Evolutionary conservation across 2,329 filamentous ascomycete genomes (phyloP).

Genomic region (Bipolaris gigantea): DNA sequence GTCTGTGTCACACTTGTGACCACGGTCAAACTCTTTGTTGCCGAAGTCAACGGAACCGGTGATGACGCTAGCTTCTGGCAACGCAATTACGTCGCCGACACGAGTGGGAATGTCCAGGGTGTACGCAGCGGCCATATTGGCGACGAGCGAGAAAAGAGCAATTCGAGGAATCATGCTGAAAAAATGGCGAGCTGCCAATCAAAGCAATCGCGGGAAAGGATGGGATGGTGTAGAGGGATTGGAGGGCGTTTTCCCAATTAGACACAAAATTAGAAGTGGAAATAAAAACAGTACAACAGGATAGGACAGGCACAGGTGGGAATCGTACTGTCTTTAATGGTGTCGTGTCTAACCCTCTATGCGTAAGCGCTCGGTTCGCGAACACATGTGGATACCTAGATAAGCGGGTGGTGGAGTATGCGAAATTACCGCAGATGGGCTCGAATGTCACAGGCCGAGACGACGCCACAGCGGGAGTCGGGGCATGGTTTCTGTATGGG

Average conservation of each 20-base stretch:
- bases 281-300: constrained; percentile 1
- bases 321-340: constrained; percentile 1
- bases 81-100: constrained; percentile 30
- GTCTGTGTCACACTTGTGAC: constrained; percentile 26
- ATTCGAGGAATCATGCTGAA: constrained; percentile 24
- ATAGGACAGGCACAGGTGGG: not conserved
- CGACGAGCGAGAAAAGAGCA: constrained; percentile 26
- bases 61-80: constrained; percentile 30
- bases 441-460: constrained; percentile 5
- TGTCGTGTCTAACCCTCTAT: not conserved
- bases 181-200: not conserved
- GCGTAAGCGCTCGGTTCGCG: not conserved
- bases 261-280: not conserved
- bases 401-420: not conserved
- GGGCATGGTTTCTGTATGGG: constrained; percentile 10
- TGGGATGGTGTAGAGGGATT: not conserved
- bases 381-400: not conserved
- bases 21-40: constrained; percentile 30
- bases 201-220: not conserved
- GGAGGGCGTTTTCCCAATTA: constrained; percentile 1
- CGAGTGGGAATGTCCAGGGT: constrained; percentile 40
- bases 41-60: constrained; percentile 23
- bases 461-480: constrained; percentile 9
- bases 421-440: constrained; percentile 12
- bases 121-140: constrained; percentile 33